These are phyloP conservation scores for Phlyctochytrium planicorne DNA, from an alignment of 192 early-diverging fungal genomes.

Conservation along the genomic window DNA sequence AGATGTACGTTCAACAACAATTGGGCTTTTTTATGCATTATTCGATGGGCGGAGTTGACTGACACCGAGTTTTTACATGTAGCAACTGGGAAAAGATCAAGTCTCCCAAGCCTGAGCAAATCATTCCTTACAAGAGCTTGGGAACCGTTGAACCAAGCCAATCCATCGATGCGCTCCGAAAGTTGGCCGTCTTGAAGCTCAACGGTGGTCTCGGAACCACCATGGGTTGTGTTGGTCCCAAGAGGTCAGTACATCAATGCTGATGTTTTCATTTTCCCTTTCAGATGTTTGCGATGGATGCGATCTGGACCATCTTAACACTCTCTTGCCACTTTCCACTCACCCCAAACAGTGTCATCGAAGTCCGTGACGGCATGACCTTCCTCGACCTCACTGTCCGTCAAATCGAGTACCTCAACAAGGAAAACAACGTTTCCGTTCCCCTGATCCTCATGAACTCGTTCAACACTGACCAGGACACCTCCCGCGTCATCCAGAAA, in stretches of 20 bases:
- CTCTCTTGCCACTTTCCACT: neutral
- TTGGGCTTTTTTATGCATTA: slow-evolving; percentile 11
- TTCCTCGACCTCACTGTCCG: slow-evolving; percentile 98
- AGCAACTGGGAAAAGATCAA: slow-evolving; percentile 96
- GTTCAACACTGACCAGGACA: slow-evolving; percentile 99
- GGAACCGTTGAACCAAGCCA: slow-evolving; percentile 37
- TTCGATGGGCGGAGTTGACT: neutral
- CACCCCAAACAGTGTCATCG: slow-evolving; percentile 70
- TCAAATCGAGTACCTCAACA: slow-evolving; percentile 98
- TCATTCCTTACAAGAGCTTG: slow-evolving; percentile 80
- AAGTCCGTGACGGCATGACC: slow-evolving; percentile 97
- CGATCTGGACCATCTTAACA: neutral
- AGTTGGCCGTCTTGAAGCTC: slow-evolving; percentile 97
- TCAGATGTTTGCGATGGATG: neutral
- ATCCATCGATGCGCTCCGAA: slow-evolving; percentile 65
- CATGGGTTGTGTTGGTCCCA: slow-evolving; percentile 99
- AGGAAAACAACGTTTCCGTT: slow-evolving; percentile 81
- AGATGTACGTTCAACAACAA: too few species aligned
- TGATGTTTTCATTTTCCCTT: slow-evolving; percentile 9
- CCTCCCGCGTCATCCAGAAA: slow-evolving; percentile 97
- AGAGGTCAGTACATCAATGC: too few species aligned
- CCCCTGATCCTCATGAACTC: slow-evolving; percentile 99
- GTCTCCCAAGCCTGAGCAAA: slow-evolving; percentile 79
- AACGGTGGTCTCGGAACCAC: slow-evolving; percentile 99
- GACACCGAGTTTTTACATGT: slow-evolving; percentile 9